Conservation (phyloP, 768 basidiomycete species). For the Boletus pseudopeckii region DNA sequence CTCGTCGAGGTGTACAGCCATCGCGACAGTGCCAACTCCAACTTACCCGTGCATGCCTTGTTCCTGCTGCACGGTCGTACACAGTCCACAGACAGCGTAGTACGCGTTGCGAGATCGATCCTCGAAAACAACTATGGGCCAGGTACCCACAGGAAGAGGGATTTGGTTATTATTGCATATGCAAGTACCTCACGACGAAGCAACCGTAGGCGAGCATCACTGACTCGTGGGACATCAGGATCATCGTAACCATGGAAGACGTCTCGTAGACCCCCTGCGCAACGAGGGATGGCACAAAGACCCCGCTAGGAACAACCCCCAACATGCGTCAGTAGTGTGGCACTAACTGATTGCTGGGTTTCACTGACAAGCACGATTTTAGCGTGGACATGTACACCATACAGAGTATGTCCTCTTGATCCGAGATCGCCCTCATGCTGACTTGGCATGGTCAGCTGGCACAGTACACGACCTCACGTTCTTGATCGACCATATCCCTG, state of each 20-base stretch:
- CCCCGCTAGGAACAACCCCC: conserved; percentile 21
- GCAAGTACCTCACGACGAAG: conserved; percentile 15
- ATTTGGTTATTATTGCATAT: conserved; percentile 28
- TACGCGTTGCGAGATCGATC: conserved; percentile 16
- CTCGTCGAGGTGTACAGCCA: conserved; percentile 25
- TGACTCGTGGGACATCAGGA: conserved; percentile 17
- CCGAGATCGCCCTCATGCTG: neutral
- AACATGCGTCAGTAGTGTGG: conserved; percentile 26
- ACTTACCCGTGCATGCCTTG: conserved; percentile 25
- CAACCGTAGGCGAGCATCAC: neutral
- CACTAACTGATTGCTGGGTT: neutral
- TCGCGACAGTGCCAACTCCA: conserved; percentile 7
- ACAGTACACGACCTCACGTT: conserved; percentile 75
- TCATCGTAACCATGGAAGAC: conserved; percentile 32
- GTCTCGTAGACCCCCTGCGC: conserved; percentile 22
- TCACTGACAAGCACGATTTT: conserved; percentile 4
- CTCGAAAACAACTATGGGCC: conserved; percentile 19
- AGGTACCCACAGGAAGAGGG: conserved; percentile 15
- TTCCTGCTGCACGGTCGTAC: conserved; percentile 31
- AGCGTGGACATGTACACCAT: conserved; percentile 33
- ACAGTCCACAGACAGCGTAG: conserved; percentile 10
- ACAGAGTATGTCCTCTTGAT: conserved; percentile 21
- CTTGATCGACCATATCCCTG: conserved; percentile 75
- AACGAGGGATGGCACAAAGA: conserved; percentile 27
- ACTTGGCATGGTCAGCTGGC: conserved; percentile 37